phyloP scores from a whole-genome alignment of 768 basidiomycete genomes.

The Tylopilus sp. region DNA sequence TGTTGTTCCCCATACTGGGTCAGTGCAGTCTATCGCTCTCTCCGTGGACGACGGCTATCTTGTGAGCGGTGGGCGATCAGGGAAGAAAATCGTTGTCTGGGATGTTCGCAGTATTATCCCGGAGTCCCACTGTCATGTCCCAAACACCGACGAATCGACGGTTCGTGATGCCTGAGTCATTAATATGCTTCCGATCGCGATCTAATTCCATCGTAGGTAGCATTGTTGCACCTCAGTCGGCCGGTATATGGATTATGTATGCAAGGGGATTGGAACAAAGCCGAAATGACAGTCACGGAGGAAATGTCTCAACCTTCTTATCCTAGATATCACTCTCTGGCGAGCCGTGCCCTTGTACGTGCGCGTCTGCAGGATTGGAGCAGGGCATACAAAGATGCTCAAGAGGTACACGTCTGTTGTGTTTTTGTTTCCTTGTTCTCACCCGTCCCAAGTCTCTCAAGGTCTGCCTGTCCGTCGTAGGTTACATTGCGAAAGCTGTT shows the following conservation, averaged over 20 bases:
- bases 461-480: slow-evolving; percentile 6
- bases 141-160: not conserved
- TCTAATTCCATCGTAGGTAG: not conserved
- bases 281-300: slow-evolving; percentile 7
- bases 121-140: not conserved
- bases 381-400: slow-evolving; percentile 6
- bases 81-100: slow-evolving; percentile 7
- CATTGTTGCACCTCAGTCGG: slow-evolving; percentile 5
- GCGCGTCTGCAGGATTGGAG: slow-evolving; percentile 9
- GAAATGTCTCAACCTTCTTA: slow-evolving; percentile 3
- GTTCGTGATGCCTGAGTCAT: not conserved
- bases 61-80: slow-evolving; percentile 9
- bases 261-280: slow-evolving; percentile 4
- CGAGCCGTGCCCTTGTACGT: slow-evolving; percentile 10
- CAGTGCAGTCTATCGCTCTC: slow-evolving; percentile 11
- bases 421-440: not conserved
- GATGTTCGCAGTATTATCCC: slow-evolving; percentile 8
- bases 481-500: slow-evolving; percentile 15
- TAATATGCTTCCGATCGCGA: not conserved
- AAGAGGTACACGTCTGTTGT: not conserved
- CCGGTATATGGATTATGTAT: slow-evolving; percentile 3
- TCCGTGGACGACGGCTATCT: slow-evolving; percentile 7
- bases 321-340: not conserved
- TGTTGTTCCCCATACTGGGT: slow-evolving; percentile 1
- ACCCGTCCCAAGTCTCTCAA: slow-evolving; percentile 10